These are phyloP conservation scores for Colletotrichum salicis DNA, from an alignment of 2,329 filamentous ascomycete genomes.

Conservation along the genomic window DNA sequence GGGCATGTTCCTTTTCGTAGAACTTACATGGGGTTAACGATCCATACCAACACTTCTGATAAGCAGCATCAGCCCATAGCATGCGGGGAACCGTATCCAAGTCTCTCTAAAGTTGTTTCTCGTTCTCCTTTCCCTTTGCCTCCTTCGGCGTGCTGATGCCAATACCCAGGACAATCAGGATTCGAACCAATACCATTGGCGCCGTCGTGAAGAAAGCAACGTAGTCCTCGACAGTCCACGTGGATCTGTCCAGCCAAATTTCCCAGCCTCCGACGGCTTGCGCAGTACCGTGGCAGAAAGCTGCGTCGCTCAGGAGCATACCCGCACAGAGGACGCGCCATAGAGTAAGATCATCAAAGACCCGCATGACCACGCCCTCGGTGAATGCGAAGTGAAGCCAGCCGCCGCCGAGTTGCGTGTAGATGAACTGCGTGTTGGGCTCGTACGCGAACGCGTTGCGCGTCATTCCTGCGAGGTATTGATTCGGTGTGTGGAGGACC, in stretches of 20 bases:
- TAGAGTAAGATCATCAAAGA: constrained; percentile 45
- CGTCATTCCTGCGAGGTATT: constrained; percentile 45
- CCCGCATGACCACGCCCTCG: constrained; percentile 48
- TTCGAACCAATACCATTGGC: constrained; percentile 42
- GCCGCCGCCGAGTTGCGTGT: constrained; percentile 44
- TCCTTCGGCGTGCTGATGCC: constrained; percentile 37
- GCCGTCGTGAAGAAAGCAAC: constrained; percentile 41
- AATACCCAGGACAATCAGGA: constrained; percentile 44
- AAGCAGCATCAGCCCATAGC: neutral
- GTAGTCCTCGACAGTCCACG: constrained; percentile 46
- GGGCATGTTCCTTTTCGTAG: neutral
- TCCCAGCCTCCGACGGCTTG: constrained; percentile 49
- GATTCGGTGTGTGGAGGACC: constrained; percentile 41
- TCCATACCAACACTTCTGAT: too few species aligned
- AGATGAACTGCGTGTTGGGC: constrained; percentile 42
- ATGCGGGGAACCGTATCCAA: neutral
- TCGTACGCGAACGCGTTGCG: constrained; percentile 38
- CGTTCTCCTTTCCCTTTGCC: neutral
- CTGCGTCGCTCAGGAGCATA: constrained; percentile 49
- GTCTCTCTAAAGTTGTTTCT: neutral
- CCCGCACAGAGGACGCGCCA: constrained; percentile 49
- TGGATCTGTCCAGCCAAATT: constrained; percentile 37
- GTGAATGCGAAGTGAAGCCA: constrained; percentile 52
- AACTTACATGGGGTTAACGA: neutral
- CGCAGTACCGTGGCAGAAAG: constrained; percentile 43